Conservation (phyloP, 345 rosid genomes). For the Populus deltoides region DNA sequence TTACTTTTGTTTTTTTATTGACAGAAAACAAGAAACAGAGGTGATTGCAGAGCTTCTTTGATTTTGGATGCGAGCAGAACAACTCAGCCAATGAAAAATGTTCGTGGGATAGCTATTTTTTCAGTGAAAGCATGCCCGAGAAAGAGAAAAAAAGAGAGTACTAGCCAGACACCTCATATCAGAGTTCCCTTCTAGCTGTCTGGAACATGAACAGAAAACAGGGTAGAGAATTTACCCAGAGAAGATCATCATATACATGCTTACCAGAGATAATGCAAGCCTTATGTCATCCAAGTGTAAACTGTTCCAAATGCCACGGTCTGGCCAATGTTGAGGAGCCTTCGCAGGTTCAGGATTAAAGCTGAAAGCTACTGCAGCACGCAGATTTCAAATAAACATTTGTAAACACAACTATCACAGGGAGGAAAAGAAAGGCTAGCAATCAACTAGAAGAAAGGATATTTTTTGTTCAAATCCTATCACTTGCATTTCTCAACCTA, state of each 20-base stretch:
- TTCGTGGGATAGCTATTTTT: too few species aligned
- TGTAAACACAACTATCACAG: background rate
- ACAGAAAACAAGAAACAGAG: too few species aligned
- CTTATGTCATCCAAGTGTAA: conserved; percentile 56
- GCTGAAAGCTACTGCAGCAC: conserved; percentile 43
- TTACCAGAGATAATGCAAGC: conserved; percentile 46
- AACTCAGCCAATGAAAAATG: too few species aligned
- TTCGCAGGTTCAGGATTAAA: conserved; percentile 47
- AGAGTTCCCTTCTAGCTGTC: background rate
- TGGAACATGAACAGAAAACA: too few species aligned
- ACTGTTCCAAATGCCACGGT: conserved; percentile 54
- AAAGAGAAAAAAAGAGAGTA: background rate
- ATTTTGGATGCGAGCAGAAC: too few species aligned
- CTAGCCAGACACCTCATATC: background rate
- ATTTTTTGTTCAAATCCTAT: too few species aligned
- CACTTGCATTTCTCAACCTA: too few species aligned
- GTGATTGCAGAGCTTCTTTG: too few species aligned
- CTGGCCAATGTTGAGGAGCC: conserved; percentile 54
- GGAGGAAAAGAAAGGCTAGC: background rate
- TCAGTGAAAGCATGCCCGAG: background rate
- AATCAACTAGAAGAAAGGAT: too few species aligned
- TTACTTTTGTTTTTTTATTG: too few species aligned
- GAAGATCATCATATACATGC: background rate
- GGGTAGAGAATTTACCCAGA: background rate
- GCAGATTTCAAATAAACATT: background rate